A percentile compares a stretch with the other conserved stretches of the same genome.
Conservation (phyloP, 805 yeast species). For the Barnettozyma sucrosica region DNA sequence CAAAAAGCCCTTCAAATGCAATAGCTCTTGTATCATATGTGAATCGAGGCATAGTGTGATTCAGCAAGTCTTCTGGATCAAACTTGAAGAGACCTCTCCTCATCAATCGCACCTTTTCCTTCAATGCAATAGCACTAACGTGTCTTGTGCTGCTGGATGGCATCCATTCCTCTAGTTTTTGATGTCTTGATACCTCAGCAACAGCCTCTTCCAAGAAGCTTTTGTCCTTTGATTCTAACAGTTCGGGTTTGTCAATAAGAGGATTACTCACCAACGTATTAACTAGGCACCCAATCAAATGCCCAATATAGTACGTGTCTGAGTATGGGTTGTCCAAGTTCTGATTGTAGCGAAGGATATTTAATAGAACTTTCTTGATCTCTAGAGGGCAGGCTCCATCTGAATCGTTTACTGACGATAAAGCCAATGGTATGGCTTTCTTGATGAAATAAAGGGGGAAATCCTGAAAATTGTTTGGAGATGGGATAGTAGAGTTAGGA, state of each 20-base stretch:
- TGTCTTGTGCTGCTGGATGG: constrained; percentile 60
- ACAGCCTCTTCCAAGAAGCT: constrained; percentile 43
- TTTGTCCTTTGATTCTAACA: constrained; percentile 25
- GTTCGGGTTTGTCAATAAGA: constrained; percentile 8
- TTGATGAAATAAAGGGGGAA: constrained; percentile 64
- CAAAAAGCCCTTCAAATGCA: constrained; percentile 65
- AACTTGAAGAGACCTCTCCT: constrained; percentile 47
- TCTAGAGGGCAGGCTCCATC: constrained; percentile 56
- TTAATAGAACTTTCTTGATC: constrained; percentile 58
- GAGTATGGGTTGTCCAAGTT: constrained; percentile 72
- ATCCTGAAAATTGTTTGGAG: constrained; percentile 75
- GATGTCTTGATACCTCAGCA: constrained; percentile 66
- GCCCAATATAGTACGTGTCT: constrained; percentile 62
- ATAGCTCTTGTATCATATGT: constrained; percentile 50
- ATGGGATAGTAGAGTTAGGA: constrained; percentile 57
- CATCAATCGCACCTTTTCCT: constrained; percentile 55
- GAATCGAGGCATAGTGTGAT: constrained; percentile 43
- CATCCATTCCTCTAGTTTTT: constrained; percentile 79
- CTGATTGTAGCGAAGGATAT: constrained; percentile 75
- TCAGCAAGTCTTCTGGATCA: constrained; percentile 48
- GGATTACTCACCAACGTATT: constrained; percentile 29
- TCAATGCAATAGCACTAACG: constrained; percentile 51
- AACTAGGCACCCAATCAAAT: constrained; percentile 51
- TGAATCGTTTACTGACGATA: constrained; percentile 56
- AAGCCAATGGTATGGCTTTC: constrained; percentile 57